phyloP scores from a whole-genome alignment of 2,329 filamentous ascomycete species.

The Alternaria postmessia region DNA sequence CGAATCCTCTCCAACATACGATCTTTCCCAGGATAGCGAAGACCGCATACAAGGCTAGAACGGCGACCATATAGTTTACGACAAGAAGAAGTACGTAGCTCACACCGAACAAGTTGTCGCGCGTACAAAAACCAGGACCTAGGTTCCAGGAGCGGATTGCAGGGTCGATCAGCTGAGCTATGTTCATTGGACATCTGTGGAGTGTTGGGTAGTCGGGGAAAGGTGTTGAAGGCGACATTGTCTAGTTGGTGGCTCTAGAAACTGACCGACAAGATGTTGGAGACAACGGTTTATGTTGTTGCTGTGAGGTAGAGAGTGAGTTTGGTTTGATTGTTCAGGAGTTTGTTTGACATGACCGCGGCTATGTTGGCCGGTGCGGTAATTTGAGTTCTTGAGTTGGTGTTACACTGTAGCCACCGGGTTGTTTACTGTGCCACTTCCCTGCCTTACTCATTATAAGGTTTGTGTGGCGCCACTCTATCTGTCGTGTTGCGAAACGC shows the following conservation, averaged over 20 bases:
- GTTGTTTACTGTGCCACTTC: not conserved
- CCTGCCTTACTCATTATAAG: not conserved
- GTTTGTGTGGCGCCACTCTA: not conserved
- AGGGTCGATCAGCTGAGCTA: constrained; percentile 1
- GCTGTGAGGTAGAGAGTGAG: not conserved
- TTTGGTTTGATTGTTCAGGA: not conserved
- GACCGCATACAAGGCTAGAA: not conserved
- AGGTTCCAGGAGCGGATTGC: not conserved
- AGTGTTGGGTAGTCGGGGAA: not conserved
- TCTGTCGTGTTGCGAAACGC: not conserved
- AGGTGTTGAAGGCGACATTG: not conserved
- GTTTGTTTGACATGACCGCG: not conserved
- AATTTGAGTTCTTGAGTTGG: not conserved
- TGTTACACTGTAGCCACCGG: constrained; percentile 1
- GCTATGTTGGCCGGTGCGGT: not conserved
- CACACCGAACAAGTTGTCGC: not conserved
- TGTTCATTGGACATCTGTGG: constrained; percentile 1
- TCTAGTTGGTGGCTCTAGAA: not conserved
- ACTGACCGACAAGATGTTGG: not conserved
- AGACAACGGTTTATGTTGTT: not conserved
- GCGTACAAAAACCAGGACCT: constrained; percentile 1
- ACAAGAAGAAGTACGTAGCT: not conserved
- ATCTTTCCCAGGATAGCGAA: not conserved
- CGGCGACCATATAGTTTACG: not conserved
- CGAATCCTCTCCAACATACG: not conserved